Base-by-base conservation (phyloP, 2,329 filamentous ascomycete genomes). In the Fusarium veterinarium region DNA sequence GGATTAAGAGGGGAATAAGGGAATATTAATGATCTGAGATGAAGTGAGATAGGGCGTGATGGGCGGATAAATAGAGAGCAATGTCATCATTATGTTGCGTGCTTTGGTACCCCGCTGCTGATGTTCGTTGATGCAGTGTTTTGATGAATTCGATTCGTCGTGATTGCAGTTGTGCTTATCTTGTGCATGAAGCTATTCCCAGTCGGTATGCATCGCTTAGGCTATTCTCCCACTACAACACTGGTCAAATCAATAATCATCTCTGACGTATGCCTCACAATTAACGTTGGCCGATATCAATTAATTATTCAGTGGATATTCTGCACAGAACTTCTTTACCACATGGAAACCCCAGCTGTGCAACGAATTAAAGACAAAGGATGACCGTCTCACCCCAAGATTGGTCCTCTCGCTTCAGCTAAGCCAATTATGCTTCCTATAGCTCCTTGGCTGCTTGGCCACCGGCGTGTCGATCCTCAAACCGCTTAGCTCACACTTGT, bases 101-200 rank as follows among this genome's bases (percentile, higher is more conserved):
- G 45, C 28, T 60, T 12, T 17, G 9, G 8, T 69, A 52, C 66
- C 66, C 65, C 65, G 37, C 66, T 53, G 64, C 48, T 55, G 31
- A 63, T 28, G n/a, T 58, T 33, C 9, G 11, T 14, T 37, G 11
- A 3, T 5, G 17, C 16, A 28, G 52, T 10, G 14, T 1, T 49
- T 55, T n/a, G 16, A 20, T 23, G 8, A 5, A 19, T 53, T 28
- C 28, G 7, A 55, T 55, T 55, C 30, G 48, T 25, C 10, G n/a
- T 6, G 6, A 35, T 10, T 38, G 48, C 48, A 31, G 17, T 8
- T n/a, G 12, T 42, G 53, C 53, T 37, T 31, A 51, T 51, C 55
- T 37, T 46, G 8, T 46, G 31, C 14, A 37, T 48, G 58, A 56
- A 56, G 48, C 58, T 56, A 60, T 42, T 28, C 55, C 58, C 10